Conservation (phyloP, 176 grass and related monocot species). For the Oryza nivara region DNA sequence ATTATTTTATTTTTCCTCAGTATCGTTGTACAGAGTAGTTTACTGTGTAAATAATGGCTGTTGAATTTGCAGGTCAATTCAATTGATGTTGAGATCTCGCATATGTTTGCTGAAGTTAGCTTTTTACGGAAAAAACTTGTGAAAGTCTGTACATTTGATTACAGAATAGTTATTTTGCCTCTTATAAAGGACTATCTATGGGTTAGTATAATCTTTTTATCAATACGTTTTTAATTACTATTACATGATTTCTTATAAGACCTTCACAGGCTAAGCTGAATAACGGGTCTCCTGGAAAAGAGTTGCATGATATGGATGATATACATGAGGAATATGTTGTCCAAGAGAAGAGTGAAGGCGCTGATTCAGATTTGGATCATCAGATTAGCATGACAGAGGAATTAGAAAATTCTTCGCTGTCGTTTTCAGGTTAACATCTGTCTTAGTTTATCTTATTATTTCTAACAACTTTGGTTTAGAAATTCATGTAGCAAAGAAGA, state of each 20-base stretch:
- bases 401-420: too few relatives aligned
- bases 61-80: background rate
- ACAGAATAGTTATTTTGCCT: slow-evolving; percentile 19
- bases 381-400: too few relatives aligned
- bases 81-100: slow-evolving; percentile 22
- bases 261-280: slow-evolving; percentile 17
- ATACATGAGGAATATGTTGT: background rate
- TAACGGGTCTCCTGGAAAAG: slow-evolving; percentile 10
- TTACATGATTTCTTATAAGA: background rate
- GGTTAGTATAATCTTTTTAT: slow-evolving; percentile 14
- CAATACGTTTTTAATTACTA: too few relatives aligned
- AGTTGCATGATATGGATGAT: background rate
- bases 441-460: too few relatives aligned
- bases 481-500: too few relatives aligned
- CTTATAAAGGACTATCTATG: slow-evolving; percentile 19
- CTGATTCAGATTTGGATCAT: too few relatives aligned
- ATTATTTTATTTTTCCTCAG: too few relatives aligned
- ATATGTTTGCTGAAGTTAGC: background rate
- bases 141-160: slow-evolving; percentile 26
- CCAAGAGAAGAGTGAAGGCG: too few relatives aligned
- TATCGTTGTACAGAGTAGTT: too few relatives aligned
- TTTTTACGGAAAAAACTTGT: slow-evolving; percentile 10
- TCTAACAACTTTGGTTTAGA: too few relatives aligned
- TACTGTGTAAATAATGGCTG: too few relatives aligned
- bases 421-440: too few relatives aligned